These are phyloP conservation scores for Wickerhamiella occidentalis DNA, from an alignment of 805 yeast species.

Conservation along the genomic window DNA sequence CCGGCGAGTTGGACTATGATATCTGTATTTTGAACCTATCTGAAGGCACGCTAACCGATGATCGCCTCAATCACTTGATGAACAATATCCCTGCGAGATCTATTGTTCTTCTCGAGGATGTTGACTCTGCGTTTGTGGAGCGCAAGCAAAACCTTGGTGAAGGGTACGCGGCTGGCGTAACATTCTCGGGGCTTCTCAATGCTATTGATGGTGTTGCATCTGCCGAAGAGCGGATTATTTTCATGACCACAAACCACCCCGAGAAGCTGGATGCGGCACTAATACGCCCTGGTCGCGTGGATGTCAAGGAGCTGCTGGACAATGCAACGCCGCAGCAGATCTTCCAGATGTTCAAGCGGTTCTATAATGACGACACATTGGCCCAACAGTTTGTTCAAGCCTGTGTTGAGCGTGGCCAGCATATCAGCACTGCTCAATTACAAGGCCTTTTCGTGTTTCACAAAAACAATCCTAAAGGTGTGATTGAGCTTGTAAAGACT, in stretches of 20 bases:
- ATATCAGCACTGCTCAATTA: slow-evolving; percentile 82
- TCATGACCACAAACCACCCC: slow-evolving; percentile 98
- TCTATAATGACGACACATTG: slow-evolving; percentile 53
- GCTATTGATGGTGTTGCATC: slow-evolving; percentile 96
- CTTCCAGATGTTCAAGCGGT: slow-evolving; percentile 70
- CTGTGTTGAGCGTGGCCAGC: slow-evolving; percentile 37
- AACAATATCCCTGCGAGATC: slow-evolving; percentile 90
- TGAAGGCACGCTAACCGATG: slow-evolving; percentile 87
- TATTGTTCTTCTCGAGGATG: slow-evolving; percentile 74
- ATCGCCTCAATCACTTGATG: slow-evolving; percentile 86
- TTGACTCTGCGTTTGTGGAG: slow-evolving; percentile 82
- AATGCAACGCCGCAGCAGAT: slow-evolving; percentile 82
- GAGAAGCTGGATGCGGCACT: slow-evolving; percentile 88
- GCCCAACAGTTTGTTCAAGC: slow-evolving; percentile 42
- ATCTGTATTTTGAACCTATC: slow-evolving; percentile 86
- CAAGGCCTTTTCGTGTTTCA: slow-evolving; percentile 93
- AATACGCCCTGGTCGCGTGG: slow-evolving; percentile 89
- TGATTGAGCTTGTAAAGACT: slow-evolving; percentile 46
- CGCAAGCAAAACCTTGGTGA: slow-evolving; percentile 64
- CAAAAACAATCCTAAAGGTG: slow-evolving; percentile 68
- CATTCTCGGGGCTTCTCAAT: slow-evolving; percentile 85
- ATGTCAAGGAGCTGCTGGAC: slow-evolving; percentile 66
- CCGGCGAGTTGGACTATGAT: slow-evolving; percentile 91
- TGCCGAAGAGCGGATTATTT: slow-evolving; percentile 90
- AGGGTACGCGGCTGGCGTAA: slow-evolving; percentile 79